Base-by-base conservation (phyloP, 176 grass and related monocot genomes). In the Themeda triandra region DNA sequence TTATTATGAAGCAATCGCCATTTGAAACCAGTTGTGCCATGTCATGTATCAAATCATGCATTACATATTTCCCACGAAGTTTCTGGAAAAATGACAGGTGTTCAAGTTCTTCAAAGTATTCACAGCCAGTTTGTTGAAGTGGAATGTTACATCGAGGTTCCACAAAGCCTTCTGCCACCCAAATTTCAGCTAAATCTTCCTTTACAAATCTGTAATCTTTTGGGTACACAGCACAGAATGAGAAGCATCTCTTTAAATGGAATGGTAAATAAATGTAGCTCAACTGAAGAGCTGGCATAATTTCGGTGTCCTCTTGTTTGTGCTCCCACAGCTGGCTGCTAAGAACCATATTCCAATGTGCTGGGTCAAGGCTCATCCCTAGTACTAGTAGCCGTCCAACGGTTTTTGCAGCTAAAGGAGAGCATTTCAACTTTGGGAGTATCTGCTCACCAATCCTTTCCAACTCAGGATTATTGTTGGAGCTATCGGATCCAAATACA, bases 191-290 rank as follows among this genome's bases (percentile, higher is more conserved):
- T 18, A 75, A 28, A 31, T 3, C 27, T 71, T 8, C 2, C 49
- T 19, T n/a, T 18, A 24, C 4, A 88, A 65, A 84, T 6, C 5
- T 6, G 37, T 75, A 5, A 77, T 31, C 76, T 69, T 90, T 92
- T 0, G 81, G 87, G 36, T 80, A 89, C 6, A 92, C 21, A 10
- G 81, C 51, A 77, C 81, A 90, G 10, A 87, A 73, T 49, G 84
- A 60, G 63, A 92, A 85, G 30, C 80, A 87, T 40, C 71, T 82
- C 28, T 89, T 88, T 63, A 90, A 56, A 66, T 86, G 23, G 24
- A 63, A 48, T 1, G 85, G 65, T 63, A 93, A 79, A 77, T 87
- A 75, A 5, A 90, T 83, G 56, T 93, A 93, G 40, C 91, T 93
- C 45, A 93, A 70, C 14, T 35, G 81, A 17, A 90, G 75, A 4